Conservation (phyloP, 495 filamentous ascomycete species). For the Aspergillus affinis region DNA sequence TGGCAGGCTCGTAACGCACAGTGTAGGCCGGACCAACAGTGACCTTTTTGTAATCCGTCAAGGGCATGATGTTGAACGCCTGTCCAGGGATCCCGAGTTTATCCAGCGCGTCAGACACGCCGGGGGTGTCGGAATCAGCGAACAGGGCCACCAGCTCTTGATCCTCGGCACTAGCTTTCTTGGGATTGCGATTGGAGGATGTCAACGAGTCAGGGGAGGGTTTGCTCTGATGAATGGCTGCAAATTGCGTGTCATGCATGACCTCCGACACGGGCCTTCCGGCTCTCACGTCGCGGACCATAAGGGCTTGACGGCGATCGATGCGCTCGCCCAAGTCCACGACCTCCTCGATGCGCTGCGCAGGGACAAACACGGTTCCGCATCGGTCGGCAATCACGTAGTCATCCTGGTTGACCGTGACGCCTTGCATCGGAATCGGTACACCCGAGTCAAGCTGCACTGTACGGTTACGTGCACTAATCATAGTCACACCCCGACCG, state of each 20-base stretch:
- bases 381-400: conserved; percentile 25
- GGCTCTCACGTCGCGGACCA: conserved; percentile 19
- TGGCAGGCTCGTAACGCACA: conserved; percentile 24
- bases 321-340: conserved; percentile 16
- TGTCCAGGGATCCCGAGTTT: conserved; percentile 25
- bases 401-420: conserved; percentile 22
- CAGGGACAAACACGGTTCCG: conserved; percentile 21
- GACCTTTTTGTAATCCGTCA: conserved; percentile 20
- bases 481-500: conserved; percentile 24
- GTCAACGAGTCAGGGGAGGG: background rate
- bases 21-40: conserved; percentile 26
- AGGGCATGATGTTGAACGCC: conserved; percentile 20
- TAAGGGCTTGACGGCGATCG: conserved; percentile 17
- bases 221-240: conserved; percentile 12
- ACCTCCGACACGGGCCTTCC: conserved; percentile 21
- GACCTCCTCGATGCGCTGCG: conserved; percentile 19
- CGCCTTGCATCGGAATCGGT: conserved; percentile 18
- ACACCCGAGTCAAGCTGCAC: conserved; percentile 19
- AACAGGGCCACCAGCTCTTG: conserved; percentile 22
- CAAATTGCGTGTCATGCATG: conserved; percentile 25
- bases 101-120: conserved; percentile 25
- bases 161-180: conserved; percentile 15
- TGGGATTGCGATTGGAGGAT: conserved; percentile 4
- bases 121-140: conserved; percentile 23
- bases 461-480: conserved; percentile 20